Evolutionary conservation across 345 rosid genomes (phyloP), one percentile per base, ranked within the genome.

Genomic region (Corchorus capsularis): DNA sequence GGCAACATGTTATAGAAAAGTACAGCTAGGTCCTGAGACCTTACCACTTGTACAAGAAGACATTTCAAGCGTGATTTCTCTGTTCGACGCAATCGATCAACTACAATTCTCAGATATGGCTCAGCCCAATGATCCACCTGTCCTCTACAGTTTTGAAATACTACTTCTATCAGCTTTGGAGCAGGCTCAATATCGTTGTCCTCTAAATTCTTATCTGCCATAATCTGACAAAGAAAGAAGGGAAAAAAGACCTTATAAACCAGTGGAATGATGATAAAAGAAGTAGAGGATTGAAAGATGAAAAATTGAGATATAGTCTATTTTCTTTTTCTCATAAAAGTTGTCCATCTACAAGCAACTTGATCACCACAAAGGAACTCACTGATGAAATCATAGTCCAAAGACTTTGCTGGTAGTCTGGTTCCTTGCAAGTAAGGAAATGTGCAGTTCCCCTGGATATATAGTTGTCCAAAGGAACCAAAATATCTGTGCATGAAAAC

Each of bases 51-150:
- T 76, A 94, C 45, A 64, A 96, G 96, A 81, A 96, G 98, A 75
- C 98, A 94, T 80, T 96, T 96, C 84, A 96, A 84, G 81, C 87
- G 86, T 62, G 97, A 82, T 78, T 87, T 89, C 79, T 91, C 92
- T n/a, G 97, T 83, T 73, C 91, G 88, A 49, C 85, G 91, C 80
- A 96, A 86, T 70, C 97, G 87, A 76, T 92, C 96, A 78, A 94
- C 83, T 6, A 97, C 90, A 67, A 96, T 83, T 79, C 92, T 89
- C 68, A 96, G 81, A 84, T 91, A 96, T 82, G 99, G 98, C 79
- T 96, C 99, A 78, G 90, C 87, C 98, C 97, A 96, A 4, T 87
- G 98, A 87, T 96, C 99, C 83, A 96, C 98, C 82, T 92, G 98
- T 65, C 98, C 99, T 85, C 85, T 91, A 84, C 98, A 92, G 79